A percentile compares a stretch with the other conserved stretches of the same genome.
Evolutionary conservation across 305 asterid species (phyloP).

Genomic region (Solanum hybrid): DNA sequence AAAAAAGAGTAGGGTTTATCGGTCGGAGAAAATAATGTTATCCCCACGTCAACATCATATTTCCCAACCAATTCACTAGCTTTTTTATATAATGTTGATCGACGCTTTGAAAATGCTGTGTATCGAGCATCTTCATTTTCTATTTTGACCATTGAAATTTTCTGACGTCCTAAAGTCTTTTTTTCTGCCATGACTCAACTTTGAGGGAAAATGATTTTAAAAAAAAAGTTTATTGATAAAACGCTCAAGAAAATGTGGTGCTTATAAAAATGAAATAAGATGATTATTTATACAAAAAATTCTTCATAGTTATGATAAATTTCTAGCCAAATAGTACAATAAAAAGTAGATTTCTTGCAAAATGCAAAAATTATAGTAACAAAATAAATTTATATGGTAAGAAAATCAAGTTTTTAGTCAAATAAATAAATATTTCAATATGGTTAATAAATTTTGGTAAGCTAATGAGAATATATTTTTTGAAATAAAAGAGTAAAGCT

Average conservation of each 20-base stretch:
- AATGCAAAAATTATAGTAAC: not conserved
- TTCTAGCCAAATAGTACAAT: not conserved
- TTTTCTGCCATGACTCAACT: constrained; percentile 2
- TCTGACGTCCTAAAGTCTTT: constrained; percentile 24
- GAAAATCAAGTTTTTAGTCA: not conserved
- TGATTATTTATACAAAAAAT: not conserved
- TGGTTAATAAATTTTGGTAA: not conserved
- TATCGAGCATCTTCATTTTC: constrained; percentile 14
- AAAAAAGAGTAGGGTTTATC: constrained; percentile 29
- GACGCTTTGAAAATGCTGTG: constrained; percentile 4
- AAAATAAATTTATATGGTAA: not conserved
- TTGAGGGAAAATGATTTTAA: not conserved
- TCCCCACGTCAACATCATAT: constrained; percentile 26
- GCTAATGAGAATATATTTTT: not conserved
- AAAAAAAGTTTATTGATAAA: not conserved
- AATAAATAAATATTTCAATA: not conserved
- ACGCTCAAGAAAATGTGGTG: not conserved
- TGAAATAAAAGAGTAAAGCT: not conserved
- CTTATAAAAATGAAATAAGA: not conserved
- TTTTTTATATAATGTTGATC: constrained; percentile 16
- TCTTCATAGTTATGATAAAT: not conserved
- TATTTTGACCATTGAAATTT: constrained; percentile 15
- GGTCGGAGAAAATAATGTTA: constrained; percentile 26
- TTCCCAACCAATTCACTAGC: constrained; percentile 25
- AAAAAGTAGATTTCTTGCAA: not conserved